Evolutionary conservation across 371 early-diverging fungal genomes (phyloP).

Genomic region (Mucor plumbeus): DNA sequence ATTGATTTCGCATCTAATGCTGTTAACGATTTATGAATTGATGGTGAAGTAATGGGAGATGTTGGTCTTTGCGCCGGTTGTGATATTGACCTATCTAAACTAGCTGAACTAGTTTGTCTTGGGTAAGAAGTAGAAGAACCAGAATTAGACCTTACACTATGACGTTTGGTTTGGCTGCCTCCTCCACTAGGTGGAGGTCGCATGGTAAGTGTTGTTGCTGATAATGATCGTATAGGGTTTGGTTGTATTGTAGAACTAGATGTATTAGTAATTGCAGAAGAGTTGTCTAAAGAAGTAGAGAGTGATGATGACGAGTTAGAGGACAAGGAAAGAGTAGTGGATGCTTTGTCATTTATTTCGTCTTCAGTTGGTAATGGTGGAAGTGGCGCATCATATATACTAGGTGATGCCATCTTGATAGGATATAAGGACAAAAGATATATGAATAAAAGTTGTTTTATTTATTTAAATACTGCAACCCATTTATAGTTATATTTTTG

Average conservation of each 20-base stretch:
- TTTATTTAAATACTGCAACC: background rate
- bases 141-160: constrained; percentile 36
- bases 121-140: constrained; percentile 15
- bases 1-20: constrained; percentile 70
- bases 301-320: background rate
- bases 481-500: background rate
- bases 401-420: background rate
- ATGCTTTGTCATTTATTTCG: background rate
- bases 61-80: constrained; percentile 47
- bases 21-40: constrained; percentile 58
- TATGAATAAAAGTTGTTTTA: background rate
- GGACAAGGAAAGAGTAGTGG: background rate
- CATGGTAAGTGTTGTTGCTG: constrained; percentile 36
- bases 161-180: constrained; percentile 44
- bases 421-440: too few species aligned
- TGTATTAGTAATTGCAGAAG: background rate
- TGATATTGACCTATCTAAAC: constrained; percentile 38
- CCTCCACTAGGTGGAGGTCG: constrained; percentile 44
- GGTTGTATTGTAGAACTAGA: constrained; percentile 1
- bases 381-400: background rate
- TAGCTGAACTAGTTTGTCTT: constrained; percentile 22
- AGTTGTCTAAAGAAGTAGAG: background rate
- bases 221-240: constrained; percentile 35
- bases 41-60: constrained; percentile 46
- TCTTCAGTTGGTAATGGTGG: background rate